A percentile compares a stretch with the other conserved stretches of the same genome.
phyloP scores from a whole-genome alignment of 352 stramenopile species.

The Phytophthora citricola region DNA sequence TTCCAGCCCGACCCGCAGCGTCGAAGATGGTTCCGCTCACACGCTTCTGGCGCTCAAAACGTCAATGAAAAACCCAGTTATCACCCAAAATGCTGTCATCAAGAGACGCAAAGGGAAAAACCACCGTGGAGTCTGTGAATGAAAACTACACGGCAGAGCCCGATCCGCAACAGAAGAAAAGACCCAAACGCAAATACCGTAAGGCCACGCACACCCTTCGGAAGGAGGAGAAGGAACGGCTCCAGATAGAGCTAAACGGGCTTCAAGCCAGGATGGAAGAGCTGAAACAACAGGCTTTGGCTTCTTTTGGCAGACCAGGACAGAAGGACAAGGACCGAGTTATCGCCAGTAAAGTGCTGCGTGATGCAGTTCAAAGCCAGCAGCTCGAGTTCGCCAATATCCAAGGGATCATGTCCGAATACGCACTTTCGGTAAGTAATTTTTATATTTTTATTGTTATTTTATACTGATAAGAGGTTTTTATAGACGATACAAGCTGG shows the following conservation, averaged over 20 bases:
- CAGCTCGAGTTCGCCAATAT: slow-evolving; percentile 48
- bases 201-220: slow-evolving; percentile 49
- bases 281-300: slow-evolving; percentile 35
- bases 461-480: no score
- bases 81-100: slow-evolving; percentile 16
- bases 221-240: slow-evolving; percentile 45
- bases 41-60: slow-evolving; percentile 31
- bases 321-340: slow-evolving; percentile 36
- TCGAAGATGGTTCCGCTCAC: slow-evolving; percentile 29
- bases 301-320: slow-evolving; percentile 24
- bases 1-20: slow-evolving; percentile 3
- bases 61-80: slow-evolving; percentile 19
- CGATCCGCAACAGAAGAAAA: slow-evolving; percentile 8
- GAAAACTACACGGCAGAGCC: slow-evolving; percentile 3
- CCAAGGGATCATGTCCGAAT: slow-evolving; percentile 52
- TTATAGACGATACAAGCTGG: slow-evolving; percentile 43
- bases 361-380: slow-evolving; percentile 43
- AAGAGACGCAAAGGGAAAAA: slow-evolving; percentile 18
- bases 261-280: slow-evolving; percentile 32
- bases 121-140: slow-evolving; percentile 3
- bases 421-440: slow-evolving; percentile 39
- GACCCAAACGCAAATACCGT: slow-evolving; percentile 34
- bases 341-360: slow-evolving; percentile 39
- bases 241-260: slow-evolving; percentile 29
- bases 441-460: slow-evolving; percentile 1